phyloP scores from a whole-genome alignment of 139 green algal species.

The Tetradesmus obliquus region DNA sequence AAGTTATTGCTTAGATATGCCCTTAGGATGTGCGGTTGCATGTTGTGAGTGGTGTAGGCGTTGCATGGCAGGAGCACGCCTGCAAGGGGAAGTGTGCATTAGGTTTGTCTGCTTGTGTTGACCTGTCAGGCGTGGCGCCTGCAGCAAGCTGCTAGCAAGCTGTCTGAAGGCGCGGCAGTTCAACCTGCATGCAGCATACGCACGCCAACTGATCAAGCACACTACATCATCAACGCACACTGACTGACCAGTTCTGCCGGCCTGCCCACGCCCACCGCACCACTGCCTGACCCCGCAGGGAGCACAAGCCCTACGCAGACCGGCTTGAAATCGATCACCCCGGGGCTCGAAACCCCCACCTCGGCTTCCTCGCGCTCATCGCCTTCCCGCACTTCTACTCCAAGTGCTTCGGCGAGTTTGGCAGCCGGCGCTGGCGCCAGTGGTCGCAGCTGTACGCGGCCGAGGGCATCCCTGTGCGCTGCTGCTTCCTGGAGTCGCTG shows the following conservation, averaged over 20 bases:
- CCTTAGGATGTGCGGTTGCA: neutral
- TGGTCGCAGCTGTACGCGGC: neutral
- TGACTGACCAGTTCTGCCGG: too few relatives aligned
- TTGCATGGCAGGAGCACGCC: too few relatives aligned
- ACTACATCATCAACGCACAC: too few relatives aligned
- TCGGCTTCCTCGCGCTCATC: conserved; percentile 22
- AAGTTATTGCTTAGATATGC: neutral
- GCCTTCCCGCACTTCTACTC: conserved; percentile 34
- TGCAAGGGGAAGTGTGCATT: too few relatives aligned
- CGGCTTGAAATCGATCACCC: neutral
- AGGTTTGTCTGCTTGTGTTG: too few relatives aligned
- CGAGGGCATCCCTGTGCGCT: conserved; percentile 12
- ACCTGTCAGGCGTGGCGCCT: too few relatives aligned
- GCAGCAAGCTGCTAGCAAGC: too few relatives aligned
- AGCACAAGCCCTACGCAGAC: conserved; percentile 26
- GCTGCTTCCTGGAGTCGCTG: conserved; percentile 25
- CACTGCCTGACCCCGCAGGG: neutral
- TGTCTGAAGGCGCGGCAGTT: too few relatives aligned
- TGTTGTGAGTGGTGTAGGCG: neutral
- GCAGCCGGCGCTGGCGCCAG: conserved; percentile 7
- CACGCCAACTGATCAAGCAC: too few relatives aligned
- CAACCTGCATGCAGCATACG: too few relatives aligned
- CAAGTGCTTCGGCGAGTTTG: conserved; percentile 34
- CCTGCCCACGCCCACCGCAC: too few relatives aligned
- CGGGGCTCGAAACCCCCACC: neutral